Conservation (phyloP, 108 stramenopile genomes). For the Cylindrotheca closterium region DNA sequence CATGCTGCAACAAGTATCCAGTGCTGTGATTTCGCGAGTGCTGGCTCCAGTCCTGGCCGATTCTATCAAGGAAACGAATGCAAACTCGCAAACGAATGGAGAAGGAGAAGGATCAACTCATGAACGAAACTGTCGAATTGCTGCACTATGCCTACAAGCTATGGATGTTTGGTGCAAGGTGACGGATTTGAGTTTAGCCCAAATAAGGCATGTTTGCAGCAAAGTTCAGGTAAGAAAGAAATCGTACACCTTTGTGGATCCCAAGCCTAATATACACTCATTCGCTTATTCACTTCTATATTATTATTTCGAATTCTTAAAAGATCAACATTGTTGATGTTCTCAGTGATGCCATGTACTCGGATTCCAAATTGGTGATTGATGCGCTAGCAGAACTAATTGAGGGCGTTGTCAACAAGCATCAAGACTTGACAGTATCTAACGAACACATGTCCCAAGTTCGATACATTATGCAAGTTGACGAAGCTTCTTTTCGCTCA, state of each 20-base stretch:
- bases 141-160: constrained; percentile 35
- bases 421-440: constrained; percentile 15
- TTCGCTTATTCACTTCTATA: too few species aligned
- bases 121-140: constrained; percentile 33
- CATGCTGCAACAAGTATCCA: constrained; percentile 46
- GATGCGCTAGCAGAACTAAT: constrained; percentile 73
- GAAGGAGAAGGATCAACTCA: background rate
- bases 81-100: background rate
- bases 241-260: too few species aligned
- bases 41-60: constrained; percentile 58
- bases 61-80: constrained; percentile 17
- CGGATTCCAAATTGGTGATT: constrained; percentile 57
- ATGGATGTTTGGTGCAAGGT: constrained; percentile 48
- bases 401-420: constrained; percentile 45
- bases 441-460: constrained; percentile 43
- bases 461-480: constrained; percentile 46
- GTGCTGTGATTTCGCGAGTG: constrained; percentile 36
- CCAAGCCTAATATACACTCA: too few species aligned
- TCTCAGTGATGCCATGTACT: constrained; percentile 71
- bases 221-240: constrained; percentile 43
- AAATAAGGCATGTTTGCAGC: constrained; percentile 43
- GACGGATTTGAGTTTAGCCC: constrained; percentile 46
- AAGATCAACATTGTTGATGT: constrained; percentile 67
- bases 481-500: constrained; percentile 38
- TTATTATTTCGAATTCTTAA: background rate